Conservation (phyloP, 257 asterid genomes). For the Mitragyna speciosa region DNA sequence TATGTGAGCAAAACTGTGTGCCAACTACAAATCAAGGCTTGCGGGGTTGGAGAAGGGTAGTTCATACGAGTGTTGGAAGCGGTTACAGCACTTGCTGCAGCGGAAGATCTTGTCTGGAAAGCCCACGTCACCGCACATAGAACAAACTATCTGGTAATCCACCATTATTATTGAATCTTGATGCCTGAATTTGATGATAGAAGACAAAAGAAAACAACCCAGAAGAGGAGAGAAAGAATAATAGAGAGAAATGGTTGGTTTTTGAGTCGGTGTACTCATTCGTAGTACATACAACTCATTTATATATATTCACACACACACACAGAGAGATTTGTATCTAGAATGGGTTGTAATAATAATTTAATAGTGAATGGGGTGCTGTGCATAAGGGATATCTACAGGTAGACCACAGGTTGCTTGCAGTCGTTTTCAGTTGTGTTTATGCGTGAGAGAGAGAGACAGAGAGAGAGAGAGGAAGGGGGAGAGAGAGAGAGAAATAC, state of each 20-base stretch:
- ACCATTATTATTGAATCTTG: conserved; percentile 42
- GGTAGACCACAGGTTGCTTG: conserved; percentile 51
- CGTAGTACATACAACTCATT: background rate
- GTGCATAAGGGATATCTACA: conserved; percentile 21
- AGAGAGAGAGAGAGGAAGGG: conserved; percentile 17
- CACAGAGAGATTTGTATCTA: background rate
- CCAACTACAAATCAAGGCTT: background rate
- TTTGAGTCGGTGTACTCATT: conserved; percentile 24
- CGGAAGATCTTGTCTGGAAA: conserved; percentile 93
- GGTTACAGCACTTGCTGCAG: conserved; percentile 81
- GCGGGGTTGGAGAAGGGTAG: background rate
- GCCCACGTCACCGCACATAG: conserved; percentile 97
- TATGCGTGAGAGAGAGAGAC: conserved; percentile 16
- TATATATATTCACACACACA: background rate
- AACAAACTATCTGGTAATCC: conserved; percentile 81
- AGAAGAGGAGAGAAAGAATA: background rate
- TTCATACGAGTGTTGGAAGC: conserved; percentile 95
- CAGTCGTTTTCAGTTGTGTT: conserved; percentile 41
- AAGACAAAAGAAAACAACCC: background rate
- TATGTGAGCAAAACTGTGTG: background rate
- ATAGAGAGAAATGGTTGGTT: background rate
- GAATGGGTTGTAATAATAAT: background rate
- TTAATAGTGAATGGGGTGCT: background rate
- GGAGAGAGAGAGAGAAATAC: conserved; percentile 18
- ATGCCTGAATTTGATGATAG: background rate